Conservation (phyloP, 106 monocot species). For the Platanthera zijinensis region DNA sequence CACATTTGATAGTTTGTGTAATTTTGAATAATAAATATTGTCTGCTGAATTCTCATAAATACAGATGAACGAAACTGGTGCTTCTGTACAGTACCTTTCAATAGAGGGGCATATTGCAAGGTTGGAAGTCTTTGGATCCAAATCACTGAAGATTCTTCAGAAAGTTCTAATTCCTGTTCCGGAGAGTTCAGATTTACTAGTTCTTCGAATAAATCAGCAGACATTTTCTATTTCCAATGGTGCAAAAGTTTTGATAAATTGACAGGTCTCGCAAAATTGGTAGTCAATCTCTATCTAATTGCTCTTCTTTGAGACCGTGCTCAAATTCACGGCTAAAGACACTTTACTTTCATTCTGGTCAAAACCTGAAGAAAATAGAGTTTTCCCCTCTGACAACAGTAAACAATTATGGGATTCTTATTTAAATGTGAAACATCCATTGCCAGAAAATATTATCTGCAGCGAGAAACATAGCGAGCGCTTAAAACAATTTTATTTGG, state of each 20-base stretch:
- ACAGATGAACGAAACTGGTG: conserved; percentile 49
- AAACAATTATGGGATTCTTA: conserved; percentile 57
- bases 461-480: conserved; percentile 44
- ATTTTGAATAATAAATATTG: background rate
- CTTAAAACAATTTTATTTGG: conserved; percentile 50
- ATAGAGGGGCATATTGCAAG: conserved; percentile 57
- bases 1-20: background rate
- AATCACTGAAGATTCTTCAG: conserved; percentile 45
- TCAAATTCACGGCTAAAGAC: too few relatives aligned
- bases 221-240: too few relatives aligned
- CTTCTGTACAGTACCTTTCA: conserved; percentile 37
- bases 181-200: conserved; percentile 19
- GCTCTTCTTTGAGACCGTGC: too few relatives aligned
- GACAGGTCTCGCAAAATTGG: too few relatives aligned
- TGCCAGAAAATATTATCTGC: conserved; percentile 52
- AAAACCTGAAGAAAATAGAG: too few relatives aligned
- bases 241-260: too few relatives aligned
- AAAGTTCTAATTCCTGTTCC: conserved; percentile 51
- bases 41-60: background rate
- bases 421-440: conserved; percentile 48
- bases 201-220: background rate
- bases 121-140: conserved; percentile 72
- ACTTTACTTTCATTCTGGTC: too few relatives aligned
- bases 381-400: conserved; percentile 54
- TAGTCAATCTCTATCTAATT: too few relatives aligned